Base-by-base conservation (phyloP, 23 red algal species). In the Gracilaria domingensis region DNA sequence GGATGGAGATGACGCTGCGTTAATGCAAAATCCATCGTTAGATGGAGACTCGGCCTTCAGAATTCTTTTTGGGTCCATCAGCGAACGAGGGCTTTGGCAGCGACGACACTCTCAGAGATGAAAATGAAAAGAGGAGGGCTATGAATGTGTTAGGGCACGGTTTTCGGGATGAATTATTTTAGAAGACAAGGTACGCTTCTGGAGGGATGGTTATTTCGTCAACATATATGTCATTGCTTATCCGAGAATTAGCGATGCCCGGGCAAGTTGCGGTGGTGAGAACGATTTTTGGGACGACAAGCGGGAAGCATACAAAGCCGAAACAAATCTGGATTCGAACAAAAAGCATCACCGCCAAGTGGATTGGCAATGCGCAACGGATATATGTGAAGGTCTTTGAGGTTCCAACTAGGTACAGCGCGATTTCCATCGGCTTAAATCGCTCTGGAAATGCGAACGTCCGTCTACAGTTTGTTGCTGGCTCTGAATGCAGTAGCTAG, bases 191-290 rank as follows among this genome's bases (percentile, higher is more conserved):
- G 26, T 94, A 94, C 59, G 92, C 92, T 49, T 94, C 92, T 49
- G 92, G 92, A 16, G 92, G 88, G 38, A 88, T 94, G 92, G 61
- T 94, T 48, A 87, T 94, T 48, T 94, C 92, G 25, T 94, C 92
- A 70, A 87, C 82, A 17, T 88, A 82, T 26, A 74, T 94, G 75
- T 62, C 92, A 12, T 75, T 94, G 36, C 49, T 88, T 18, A 88
- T 94, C 56, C 92, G 92, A 50, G 92, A 94, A 81, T 87, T 69
- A 55, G 83, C 82, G 14, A 94, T 88, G 92, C 92, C 92, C 17
- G 92, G 92, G 40, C 58, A 88, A 13, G 83, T 88, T 40, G 81
- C 92, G 34, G 84, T 88, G 18, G 92, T 94, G 0, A 83, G 92
- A 35, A 94, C 81, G 13, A 88, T 94, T n/a, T 94, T 94, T 88